Conservation (phyloP, 345 rosid species). For the Lagerstroemia speciosa region DNA sequence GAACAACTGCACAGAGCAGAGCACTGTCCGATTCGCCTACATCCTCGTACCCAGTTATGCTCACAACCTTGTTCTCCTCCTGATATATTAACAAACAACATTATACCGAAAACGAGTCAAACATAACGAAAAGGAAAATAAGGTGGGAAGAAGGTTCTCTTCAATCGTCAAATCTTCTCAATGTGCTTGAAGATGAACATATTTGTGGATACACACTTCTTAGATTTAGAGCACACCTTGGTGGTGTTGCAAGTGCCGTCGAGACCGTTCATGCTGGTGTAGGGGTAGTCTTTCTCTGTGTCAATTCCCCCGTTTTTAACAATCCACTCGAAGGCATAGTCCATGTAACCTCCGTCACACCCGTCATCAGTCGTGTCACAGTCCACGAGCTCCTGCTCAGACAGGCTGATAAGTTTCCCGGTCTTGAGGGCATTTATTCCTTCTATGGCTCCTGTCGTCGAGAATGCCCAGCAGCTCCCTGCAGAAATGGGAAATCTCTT, state of each 20-base stretch:
- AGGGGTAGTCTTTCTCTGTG: constrained; percentile 45
- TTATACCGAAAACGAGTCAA: neutral
- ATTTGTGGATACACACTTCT: too few relatives aligned
- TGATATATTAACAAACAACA: constrained; percentile 10
- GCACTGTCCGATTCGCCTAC: constrained; percentile 45
- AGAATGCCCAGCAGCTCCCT: constrained; percentile 79
- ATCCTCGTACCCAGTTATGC: constrained; percentile 53
- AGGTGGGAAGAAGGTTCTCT: neutral
- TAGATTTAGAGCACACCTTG: constrained; percentile 28
- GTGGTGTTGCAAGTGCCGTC: constrained; percentile 46
- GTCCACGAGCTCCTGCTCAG: constrained; percentile 62
- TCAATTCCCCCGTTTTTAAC: constrained; percentile 55
- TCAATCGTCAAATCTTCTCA: neutral
- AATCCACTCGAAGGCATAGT: constrained; percentile 68
- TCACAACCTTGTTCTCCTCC: constrained; percentile 44
- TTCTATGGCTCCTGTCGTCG: constrained; percentile 65
- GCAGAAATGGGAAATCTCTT: neutral
- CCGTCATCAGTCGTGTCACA: constrained; percentile 52
- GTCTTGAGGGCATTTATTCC: constrained; percentile 50
- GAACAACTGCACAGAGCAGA: constrained; percentile 42
- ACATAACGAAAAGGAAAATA: neutral
- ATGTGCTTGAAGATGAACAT: neutral
- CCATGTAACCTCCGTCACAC: constrained; percentile 68
- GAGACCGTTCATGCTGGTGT: constrained; percentile 23
- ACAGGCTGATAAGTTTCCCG: constrained; percentile 51